A percentile compares a stretch with the other conserved stretches of the same genome.
Conservation (phyloP, 139 green algal species). For the Picochlorum sp. region DNA sequence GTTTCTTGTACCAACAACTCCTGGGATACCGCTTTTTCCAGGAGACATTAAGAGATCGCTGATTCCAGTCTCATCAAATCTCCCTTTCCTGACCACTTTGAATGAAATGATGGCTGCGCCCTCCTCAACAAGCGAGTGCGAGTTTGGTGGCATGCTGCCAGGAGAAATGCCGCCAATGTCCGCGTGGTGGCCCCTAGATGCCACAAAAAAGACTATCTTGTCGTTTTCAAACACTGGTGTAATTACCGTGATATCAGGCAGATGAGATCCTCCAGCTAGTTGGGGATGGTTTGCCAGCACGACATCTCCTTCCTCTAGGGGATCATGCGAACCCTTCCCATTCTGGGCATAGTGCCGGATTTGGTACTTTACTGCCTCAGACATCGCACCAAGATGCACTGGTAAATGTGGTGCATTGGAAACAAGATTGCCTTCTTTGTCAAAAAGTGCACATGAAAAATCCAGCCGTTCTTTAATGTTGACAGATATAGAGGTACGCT, state of each 20-base stretch:
- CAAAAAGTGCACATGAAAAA: constrained; percentile 92
- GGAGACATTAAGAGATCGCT: constrained; percentile 70
- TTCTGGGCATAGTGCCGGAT: constrained; percentile 34
- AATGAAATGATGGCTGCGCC: constrained; percentile 85
- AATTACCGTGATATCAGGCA: constrained; percentile 98
- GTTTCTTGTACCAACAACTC: constrained; percentile 65
- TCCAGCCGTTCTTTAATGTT: constrained; percentile 99
- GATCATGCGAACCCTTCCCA: constrained; percentile 16
- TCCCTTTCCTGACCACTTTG: constrained; percentile 72
- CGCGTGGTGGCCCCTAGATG: constrained; percentile 70
- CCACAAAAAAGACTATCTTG: constrained; percentile 90
- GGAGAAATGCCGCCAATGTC: constrained; percentile 90
- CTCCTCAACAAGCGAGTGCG: constrained; percentile 74
- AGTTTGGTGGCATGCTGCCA: constrained; percentile 87
- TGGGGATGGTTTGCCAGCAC: constrained; percentile 90
- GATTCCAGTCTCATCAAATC: constrained; percentile 73
- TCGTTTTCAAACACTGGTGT: constrained; percentile 77
- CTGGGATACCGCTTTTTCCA: constrained; percentile 29
- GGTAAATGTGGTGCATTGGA: constrained; percentile 96
- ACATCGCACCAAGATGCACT: constrained; percentile 96
- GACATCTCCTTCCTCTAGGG: constrained; percentile 73
- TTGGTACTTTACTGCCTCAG: constrained; percentile 82
- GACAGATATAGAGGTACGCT: constrained; percentile 83
- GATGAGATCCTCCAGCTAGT: constrained; percentile 81
- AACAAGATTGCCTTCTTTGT: constrained; percentile 60